Evolutionary conservation across 257 asterid species (phyloP), one percentile per base, ranked within the genome.

Genomic region (Paraleonurus japonicus): DNA sequence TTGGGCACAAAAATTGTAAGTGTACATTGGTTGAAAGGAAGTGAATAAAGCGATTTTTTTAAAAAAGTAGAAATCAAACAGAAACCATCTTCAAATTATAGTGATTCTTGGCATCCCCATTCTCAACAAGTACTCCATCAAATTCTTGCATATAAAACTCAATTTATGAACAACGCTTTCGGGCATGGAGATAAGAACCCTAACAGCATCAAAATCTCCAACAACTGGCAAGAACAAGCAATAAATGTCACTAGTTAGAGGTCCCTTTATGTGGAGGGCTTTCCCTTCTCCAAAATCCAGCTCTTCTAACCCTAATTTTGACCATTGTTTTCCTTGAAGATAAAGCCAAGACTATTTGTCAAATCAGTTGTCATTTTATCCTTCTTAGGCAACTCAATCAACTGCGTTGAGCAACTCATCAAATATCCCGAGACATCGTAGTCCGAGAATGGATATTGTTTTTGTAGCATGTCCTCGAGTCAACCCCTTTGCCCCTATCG

Each of bases 321-420:
- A 81, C 98, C 96, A 92, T 2, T 88, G 95, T 1, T n/a, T n/a
- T n/a, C n/a, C n/a, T n/a, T n/a, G n/a, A n/a, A n/a, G 98, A 90
- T 60, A 92, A 85, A 16, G 90, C 95, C 81, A 92, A 73, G n/a
- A 13, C 91, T 88, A 0, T 85, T 4, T 0, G 92, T 82, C 5
- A 90, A 67, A 32, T 92, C 91, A 0, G 86, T 84, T 4, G 53
- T 33, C 22, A 76, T 58, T 53, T 68, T 66, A 57, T 90, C 89
- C 47, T 88, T n/a, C n/a, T n/a, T n/a, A n/a, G n/a, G n/a, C n/a
- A n/a, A n/a, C n/a, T n/a, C n/a, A n/a, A n/a, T n/a, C n/a, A n/a
- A n/a, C n/a, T n/a, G n/a, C n/a, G n/a, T n/a, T n/a, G n/a, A n/a
- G n/a, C n/a, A n/a, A n/a, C n/a, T n/a, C n/a, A n/a, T n/a, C n/a